Evolutionary conservation across 176 grass and related monocot species (phyloP).

Genomic region (Avena atlantica): DNA sequence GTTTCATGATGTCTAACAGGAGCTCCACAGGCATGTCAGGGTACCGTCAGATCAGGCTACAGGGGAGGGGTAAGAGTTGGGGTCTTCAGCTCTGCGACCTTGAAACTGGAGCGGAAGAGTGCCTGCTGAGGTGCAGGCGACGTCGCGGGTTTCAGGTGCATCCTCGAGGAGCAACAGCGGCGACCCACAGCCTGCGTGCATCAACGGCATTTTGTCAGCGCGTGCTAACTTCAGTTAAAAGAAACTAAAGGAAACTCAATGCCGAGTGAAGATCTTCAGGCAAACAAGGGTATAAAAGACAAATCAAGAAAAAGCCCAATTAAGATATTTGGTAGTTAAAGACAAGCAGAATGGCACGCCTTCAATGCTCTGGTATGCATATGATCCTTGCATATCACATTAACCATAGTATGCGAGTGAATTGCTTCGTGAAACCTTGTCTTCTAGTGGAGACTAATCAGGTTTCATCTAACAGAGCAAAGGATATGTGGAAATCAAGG

Average conservation of each 20-base stretch:
- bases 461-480: background rate
- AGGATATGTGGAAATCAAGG: background rate
- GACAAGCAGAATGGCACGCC: background rate
- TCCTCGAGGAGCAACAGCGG: conserved; percentile 33
- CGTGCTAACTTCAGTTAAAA: background rate
- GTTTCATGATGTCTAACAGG: background rate
- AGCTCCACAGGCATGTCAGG: background rate
- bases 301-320: background rate
- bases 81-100: conserved; percentile 54
- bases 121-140: conserved; percentile 32
- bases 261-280: background rate
- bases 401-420: background rate
- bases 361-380: too few species aligned
- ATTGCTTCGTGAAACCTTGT: conserved; percentile 1
- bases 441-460: background rate
- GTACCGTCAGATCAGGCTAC: background rate
- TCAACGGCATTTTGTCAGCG: conserved; percentile 11
- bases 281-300: background rate
- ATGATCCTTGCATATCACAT: background rate
- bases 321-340: background rate
- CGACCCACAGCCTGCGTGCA: conserved; percentile 34
- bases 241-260: background rate
- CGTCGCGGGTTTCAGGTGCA: background rate
- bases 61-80: background rate
- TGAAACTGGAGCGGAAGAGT: conserved; percentile 60